Percentiles rank a stretch among this genome's conserved stretches.
phyloP scores from a whole-genome alignment of 2,329 filamentous ascomycete genomes.

The Xylaria sp. region DNA sequence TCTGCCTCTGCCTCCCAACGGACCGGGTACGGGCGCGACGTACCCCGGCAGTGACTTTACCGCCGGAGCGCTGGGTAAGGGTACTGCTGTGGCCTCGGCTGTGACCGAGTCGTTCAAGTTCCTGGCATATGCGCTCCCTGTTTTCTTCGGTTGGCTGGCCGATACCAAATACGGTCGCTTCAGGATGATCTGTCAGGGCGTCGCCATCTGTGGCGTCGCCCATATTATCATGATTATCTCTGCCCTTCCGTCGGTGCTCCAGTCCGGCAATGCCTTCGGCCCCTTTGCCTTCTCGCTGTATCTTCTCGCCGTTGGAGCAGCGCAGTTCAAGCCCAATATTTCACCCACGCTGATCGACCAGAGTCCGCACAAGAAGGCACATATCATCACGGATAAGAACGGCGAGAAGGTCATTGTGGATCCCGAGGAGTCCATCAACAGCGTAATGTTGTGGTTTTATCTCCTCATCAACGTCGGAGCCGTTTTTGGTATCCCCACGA shows the following conservation, averaged over 20 bases:
- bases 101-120: conserved; percentile 59
- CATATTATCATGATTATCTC: conserved; percentile 52
- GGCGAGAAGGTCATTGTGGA: conserved; percentile 75
- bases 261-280: conserved; percentile 60
- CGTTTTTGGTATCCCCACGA: conserved; percentile 61
- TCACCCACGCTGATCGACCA: conserved; percentile 76
- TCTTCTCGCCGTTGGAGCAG: conserved; percentile 69
- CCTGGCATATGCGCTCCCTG: conserved; percentile 59
- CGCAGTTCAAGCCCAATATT: conserved; percentile 77
- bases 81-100: conserved; percentile 59
- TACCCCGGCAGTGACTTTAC: conserved; percentile 48
- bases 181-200: conserved; percentile 49
- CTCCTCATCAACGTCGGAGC: conserved; percentile 65
- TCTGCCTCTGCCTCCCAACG: conserved; percentile 60
- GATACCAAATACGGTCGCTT: conserved; percentile 56
- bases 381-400: conserved; percentile 61
- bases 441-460: conserved; percentile 74
- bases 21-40: conserved; percentile 48
- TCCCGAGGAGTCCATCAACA: conserved; percentile 70
- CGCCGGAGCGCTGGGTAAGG: conserved; percentile 62
- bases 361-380: conserved; percentile 65
- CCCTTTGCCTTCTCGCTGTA: conserved; percentile 71
- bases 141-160: conserved; percentile 55
- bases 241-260: conserved; percentile 53
- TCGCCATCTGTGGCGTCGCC: conserved; percentile 51